Conservation (phyloP, 768 basidiomycete genomes). For the Clitopilus hobsonii region DNA sequence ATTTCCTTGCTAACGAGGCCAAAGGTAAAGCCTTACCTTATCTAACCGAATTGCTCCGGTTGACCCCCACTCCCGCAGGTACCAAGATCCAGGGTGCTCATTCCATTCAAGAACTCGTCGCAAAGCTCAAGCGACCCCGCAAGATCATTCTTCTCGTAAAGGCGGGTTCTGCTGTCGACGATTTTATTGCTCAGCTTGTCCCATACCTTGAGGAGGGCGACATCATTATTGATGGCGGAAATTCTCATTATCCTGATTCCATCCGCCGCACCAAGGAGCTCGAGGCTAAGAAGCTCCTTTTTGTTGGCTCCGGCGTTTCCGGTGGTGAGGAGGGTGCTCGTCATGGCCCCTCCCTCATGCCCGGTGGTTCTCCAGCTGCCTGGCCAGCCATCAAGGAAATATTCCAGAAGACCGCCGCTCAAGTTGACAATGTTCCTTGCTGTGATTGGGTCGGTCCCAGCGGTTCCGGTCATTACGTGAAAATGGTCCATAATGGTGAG, state of each 20-base stretch:
- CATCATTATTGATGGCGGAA: constrained; percentile 99
- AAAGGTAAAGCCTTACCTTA: constrained; percentile 63
- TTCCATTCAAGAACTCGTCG: constrained; percentile 84
- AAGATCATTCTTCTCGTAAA: constrained; percentile 99
- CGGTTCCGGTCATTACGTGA: constrained; percentile 97
- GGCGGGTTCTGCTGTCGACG: constrained; percentile 94
- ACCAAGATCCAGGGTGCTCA: constrained; percentile 95
- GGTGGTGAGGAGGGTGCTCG: constrained; percentile 99
- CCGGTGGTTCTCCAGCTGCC: constrained; percentile 89
- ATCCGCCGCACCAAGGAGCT: constrained; percentile 93
- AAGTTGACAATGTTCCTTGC: constrained; percentile 93
- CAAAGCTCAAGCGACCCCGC: constrained; percentile 92
- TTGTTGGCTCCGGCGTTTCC: constrained; percentile 98
- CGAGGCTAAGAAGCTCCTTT: constrained; percentile 91
- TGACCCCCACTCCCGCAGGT: constrained; percentile 44
- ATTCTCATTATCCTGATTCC: constrained; percentile 98
- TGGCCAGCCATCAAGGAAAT: constrained; percentile 98
- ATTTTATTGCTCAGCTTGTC: constrained; percentile 86
- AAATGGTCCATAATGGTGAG: constrained; percentile 97
- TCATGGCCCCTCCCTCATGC: constrained; percentile 97
- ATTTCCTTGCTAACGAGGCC: constrained; percentile 94
- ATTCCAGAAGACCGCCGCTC: constrained; percentile 97
- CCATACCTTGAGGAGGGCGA: constrained; percentile 93
- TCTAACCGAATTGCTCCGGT: constrained; percentile 12
- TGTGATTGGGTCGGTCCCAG: constrained; percentile 99